Evolutionary conservation across 176 grass and related monocot species (phyloP), one percentile per base, ranked within the genome.

Genomic region (Oryza meridionalis): DNA sequence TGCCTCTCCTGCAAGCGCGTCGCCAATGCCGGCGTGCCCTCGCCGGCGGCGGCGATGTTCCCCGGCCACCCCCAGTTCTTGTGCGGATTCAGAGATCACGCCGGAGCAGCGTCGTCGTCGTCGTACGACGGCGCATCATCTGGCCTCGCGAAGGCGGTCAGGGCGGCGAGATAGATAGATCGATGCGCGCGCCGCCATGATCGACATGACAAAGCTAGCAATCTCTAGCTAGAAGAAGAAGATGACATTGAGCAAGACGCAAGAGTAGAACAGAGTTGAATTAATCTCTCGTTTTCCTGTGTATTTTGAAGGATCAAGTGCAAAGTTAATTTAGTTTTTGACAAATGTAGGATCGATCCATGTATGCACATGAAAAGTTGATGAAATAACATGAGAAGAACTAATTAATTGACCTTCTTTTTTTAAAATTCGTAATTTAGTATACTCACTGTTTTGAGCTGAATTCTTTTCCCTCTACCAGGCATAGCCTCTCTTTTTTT

Each of bases 1-100:
- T 98, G 96, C 74, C 91, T 93, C 0, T 98, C 93, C 27, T 98
- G 96, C 87, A 84, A 92, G 64, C 87, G 91, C 84, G 91, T 98
- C 62, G 92, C 81, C 51, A 77, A 62, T 76, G 82, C 31, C 15
- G 76, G n/a, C 51, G 13, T 11, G 43, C 40, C 49, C 21, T 31
- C 88, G 5, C 17, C 84, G 29, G 45, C 51, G 29, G 45, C 51
- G 49, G 7, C 61, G 13, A 7, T 73, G 68, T 58, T 58, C 53
- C 84, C 80, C 7, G 72, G 69, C 0, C 91, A 90, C 62, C 67
- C 53, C 58, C 81, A 85, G 25, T 69, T 85, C 77, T 78, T 93
- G 38, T 90, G 88, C 0, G 88, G 88, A 21, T 90, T 86, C 84
- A 78, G 47, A 69, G 79, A 90, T n/a, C 4, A 6, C 2, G 64